A percentile compares a stretch with the other conserved stretches of the same genome.
These are phyloP conservation scores for Asterochloris sp. DNA, from an alignment of 139 green algal species.

Conservation along the genomic window DNA sequence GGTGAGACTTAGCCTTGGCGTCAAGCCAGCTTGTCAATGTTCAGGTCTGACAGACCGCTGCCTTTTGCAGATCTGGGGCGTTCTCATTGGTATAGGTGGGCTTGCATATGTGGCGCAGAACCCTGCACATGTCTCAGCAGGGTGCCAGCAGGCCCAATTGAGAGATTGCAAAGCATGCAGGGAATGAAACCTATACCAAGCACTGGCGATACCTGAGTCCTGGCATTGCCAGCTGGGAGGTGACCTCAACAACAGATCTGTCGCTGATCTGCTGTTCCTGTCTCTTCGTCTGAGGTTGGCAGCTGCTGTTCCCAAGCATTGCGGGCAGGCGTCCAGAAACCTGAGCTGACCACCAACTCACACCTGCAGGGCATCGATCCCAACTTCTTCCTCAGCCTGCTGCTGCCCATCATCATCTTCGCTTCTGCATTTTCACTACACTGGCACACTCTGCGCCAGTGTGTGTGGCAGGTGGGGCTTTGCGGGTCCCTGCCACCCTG, in stretches of 20 bases:
- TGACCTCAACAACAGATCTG: neutral
- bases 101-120: too few relatives aligned
- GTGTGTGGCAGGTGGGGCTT: slow-evolving; percentile 1
- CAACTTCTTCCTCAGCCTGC: slow-evolving; percentile 52
- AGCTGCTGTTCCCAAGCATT: neutral
- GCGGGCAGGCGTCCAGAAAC: neutral
- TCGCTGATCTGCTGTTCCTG: neutral
- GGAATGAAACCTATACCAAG: slow-evolving; percentile 11
- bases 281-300: neutral
- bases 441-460: slow-evolving; percentile 49
- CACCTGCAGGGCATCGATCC: slow-evolving; percentile 46
- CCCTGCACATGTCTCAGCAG: too few relatives aligned
- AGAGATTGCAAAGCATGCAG: too few relatives aligned
- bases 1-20: neutral
- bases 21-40: neutral
- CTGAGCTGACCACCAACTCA: neutral
- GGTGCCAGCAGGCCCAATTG: too few relatives aligned
- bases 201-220: slow-evolving; percentile 9
- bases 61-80: slow-evolving; percentile 24
- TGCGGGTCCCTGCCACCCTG: neutral
- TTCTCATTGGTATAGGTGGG: slow-evolving; percentile 18
- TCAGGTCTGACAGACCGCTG: neutral
- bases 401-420: slow-evolving; percentile 59
- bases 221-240: slow-evolving; percentile 27
- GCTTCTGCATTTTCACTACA: slow-evolving; percentile 39